Evolutionary conservation across 2,329 filamentous ascomycete species (phyloP).

Genomic region (Dactylellina leptospora): DNA sequence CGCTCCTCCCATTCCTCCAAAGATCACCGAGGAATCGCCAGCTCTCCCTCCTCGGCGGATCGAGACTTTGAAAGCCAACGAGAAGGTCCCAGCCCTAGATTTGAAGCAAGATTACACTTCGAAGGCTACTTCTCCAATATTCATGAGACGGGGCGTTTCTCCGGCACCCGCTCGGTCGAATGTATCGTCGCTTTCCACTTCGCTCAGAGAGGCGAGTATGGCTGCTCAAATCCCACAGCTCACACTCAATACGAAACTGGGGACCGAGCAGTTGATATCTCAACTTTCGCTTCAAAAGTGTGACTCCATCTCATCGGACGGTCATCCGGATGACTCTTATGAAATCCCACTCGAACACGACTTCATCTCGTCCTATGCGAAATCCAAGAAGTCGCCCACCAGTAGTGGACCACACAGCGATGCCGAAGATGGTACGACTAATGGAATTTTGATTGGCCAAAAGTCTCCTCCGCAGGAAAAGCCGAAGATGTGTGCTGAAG

Average conservation of each 20-base stretch:
- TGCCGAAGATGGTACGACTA: constrained; percentile 27
- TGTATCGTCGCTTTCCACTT: constrained; percentile 46
- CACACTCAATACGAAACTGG: constrained; percentile 46
- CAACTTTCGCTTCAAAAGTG: constrained; percentile 48
- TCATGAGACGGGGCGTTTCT: constrained; percentile 43
- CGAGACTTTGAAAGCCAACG: constrained; percentile 34
- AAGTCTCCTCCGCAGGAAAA: constrained; percentile 58
- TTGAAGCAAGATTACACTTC: constrained; percentile 21
- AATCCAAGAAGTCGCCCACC: constrained; percentile 47
- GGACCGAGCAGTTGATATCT: constrained; percentile 41
- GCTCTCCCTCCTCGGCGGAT: constrained; percentile 32
- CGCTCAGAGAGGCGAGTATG: constrained; percentile 47
- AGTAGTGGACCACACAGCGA: constrained; percentile 43
- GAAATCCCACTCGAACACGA: constrained; percentile 45
- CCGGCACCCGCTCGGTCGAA: constrained; percentile 42
- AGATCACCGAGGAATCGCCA: constrained; percentile 38
- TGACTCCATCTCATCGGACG: constrained; percentile 35
- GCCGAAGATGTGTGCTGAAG: constrained; percentile 88
- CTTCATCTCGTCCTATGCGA: constrained; percentile 43
- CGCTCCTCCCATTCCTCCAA: constrained; percentile 30
- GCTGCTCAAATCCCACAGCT: constrained; percentile 49
- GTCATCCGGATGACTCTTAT: constrained; percentile 39
- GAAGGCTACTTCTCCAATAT: constrained; percentile 35
- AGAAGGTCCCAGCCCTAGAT: constrained; percentile 37
- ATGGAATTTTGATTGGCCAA: constrained; percentile 35